A percentile compares a stretch with the other conserved stretches of the same genome.
Evolutionary conservation across 495 filamentous ascomycete genomes (phyloP).

Genomic region (Thermothielavioides terrestris): DNA sequence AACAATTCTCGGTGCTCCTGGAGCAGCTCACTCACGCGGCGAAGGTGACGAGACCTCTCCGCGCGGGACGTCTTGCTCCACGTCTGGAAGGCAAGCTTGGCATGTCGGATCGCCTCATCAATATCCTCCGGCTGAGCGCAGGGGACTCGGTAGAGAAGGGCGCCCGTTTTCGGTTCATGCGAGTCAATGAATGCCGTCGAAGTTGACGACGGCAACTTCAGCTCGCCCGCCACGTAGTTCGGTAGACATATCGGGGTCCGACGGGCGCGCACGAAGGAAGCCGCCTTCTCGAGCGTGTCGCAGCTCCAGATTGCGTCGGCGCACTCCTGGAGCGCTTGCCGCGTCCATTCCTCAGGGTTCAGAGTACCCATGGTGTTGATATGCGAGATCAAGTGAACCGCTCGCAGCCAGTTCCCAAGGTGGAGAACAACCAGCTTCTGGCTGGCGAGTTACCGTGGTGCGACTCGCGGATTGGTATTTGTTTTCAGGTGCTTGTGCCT

Average conservation of each 20-base stretch:
- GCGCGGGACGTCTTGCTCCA: slow-evolving; percentile 21
- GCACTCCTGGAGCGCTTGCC: background rate
- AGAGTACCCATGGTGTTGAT: background rate
- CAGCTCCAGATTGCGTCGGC: slow-evolving; percentile 7
- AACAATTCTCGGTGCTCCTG: slow-evolving; percentile 17
- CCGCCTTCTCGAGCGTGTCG: slow-evolving; percentile 16
- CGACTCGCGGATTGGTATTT: too few species aligned
- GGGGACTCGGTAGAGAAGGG: slow-evolving; percentile 10
- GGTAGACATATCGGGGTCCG: background rate
- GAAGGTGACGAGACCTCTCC: slow-evolving; percentile 14
- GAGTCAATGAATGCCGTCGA: slow-evolving; percentile 7
- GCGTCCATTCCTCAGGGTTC: background rate
- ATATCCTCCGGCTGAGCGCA: slow-evolving; percentile 9
- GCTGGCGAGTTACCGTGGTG: too few species aligned
- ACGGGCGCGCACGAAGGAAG: background rate
- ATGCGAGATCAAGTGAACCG: too few species aligned
- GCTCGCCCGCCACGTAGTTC: slow-evolving; percentile 13
- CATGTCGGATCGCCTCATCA: slow-evolving; percentile 11
- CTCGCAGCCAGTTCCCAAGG: background rate
- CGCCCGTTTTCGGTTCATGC: slow-evolving; percentile 18
- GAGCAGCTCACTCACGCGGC: slow-evolving; percentile 17
- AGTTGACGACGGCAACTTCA: background rate
- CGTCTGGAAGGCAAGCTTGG: slow-evolving; percentile 15
- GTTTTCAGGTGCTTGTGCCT: too few species aligned
- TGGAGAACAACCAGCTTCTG: too few species aligned